Evolutionary conservation across 345 rosid genomes (phyloP).

Genomic region (Rubroshorea leprosula): DNA sequence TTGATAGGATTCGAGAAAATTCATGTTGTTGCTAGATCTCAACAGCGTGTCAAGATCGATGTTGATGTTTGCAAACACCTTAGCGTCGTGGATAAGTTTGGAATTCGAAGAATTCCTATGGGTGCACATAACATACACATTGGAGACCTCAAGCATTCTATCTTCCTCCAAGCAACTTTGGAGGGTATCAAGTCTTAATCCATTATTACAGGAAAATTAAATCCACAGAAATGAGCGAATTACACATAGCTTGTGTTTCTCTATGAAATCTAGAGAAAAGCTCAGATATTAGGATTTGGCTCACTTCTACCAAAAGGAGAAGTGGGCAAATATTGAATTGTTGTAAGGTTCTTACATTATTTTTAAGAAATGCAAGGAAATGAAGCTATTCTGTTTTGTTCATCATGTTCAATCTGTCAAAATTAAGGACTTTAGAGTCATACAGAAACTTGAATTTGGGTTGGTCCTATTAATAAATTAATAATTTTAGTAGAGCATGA

Average conservation of each 20-base stretch:
- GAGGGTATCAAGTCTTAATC: constrained; percentile 24
- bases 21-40: constrained; percentile 52
- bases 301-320: neutral
- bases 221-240: neutral
- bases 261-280: neutral
- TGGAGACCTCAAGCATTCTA: constrained; percentile 79
- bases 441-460: no score
- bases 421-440: no score
- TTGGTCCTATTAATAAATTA: no score
- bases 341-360: neutral
- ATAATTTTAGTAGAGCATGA: no score
- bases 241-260: neutral
- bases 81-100: constrained; percentile 64
- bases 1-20: constrained; percentile 66
- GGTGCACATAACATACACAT: constrained; percentile 67
- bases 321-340: neutral
- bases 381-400: neutral
- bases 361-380: neutral
- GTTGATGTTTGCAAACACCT: constrained; percentile 75
- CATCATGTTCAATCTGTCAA: no score
- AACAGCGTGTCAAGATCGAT: constrained; percentile 34
- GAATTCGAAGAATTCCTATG: constrained; percentile 82
- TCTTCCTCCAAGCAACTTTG: constrained; percentile 52
- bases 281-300: neutral
- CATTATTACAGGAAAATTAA: neutral